Evolutionary conservation across 306 rosid genomes (phyloP), one percentile per base, ranked within the genome.

Genomic region (Trifolium pratense): DNA sequence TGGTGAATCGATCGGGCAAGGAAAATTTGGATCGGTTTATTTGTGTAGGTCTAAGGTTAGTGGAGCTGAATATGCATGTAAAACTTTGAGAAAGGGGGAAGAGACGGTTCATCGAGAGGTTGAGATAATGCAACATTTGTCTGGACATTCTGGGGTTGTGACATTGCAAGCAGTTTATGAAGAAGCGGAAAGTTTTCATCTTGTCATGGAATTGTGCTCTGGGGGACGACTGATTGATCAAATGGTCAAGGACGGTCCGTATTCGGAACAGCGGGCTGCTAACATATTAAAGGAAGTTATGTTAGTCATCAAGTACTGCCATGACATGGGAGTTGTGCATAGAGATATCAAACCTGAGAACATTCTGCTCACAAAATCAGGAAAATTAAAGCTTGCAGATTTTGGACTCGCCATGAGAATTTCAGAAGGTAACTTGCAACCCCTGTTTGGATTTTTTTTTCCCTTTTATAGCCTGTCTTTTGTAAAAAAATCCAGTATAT

Each of bases 301-400:
- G 96, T 84, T 92, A 21, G 99, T 95, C 76, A 82, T 95, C 65
- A 91, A 95, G 87, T 95, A 91, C 70, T 95, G 97, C 75, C 97
- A 95, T 90, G 99, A 95, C 78, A 95, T 95, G 99, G 99, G 99
- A 74, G 99, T 95, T 83, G 99, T 90, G 64, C 99, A 95, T 73
- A 81, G 99, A 82, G 99, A 95, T 85, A 60, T 95, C 79, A 95
- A 95, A 79, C 99, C 99, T 23, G 99, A 95, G 83, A 95, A 95
- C 75, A 95, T 91, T 81, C 92, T 95, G 82, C 92, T 91, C 73
- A 87, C 97, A 0, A 75, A 84, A 65, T 74, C 88, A 14, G 99
- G 97, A 74, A 91, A 87, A 75, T 80, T 95, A 71, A 95, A 95
- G 97, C 97, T 95, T 59, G 99, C 99, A 21, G 99, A 95, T 87